phyloP scores from a whole-genome alignment of 2,329 filamentous ascomycete genomes.

The Ascochyta koolunga region DNA sequence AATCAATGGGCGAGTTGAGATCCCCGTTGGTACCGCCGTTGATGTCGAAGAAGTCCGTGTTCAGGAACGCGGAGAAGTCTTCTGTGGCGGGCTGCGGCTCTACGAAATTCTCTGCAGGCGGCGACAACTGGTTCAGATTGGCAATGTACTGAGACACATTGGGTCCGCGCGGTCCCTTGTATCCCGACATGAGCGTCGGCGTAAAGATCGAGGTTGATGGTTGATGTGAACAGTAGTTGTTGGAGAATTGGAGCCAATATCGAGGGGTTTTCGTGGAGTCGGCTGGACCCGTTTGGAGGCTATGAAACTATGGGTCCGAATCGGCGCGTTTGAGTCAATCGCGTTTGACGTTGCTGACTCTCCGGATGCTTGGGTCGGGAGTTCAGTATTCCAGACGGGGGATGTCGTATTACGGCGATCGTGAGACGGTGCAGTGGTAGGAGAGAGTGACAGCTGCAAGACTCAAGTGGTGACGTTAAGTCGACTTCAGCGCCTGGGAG shows the following conservation, averaged over 20 bases:
- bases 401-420: conserved; percentile 3
- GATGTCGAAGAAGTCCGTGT: conserved; percentile 69
- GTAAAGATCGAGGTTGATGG: conserved; percentile 11
- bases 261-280: conserved; percentile 25
- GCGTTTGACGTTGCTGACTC: conserved; percentile 1
- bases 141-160: conserved; percentile 91
- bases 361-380: neutral
- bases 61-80: conserved; percentile 62
- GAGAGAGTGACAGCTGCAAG: conserved; percentile 8
- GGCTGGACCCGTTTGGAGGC: conserved; percentile 15
- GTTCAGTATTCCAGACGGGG: neutral
- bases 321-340: conserved; percentile 26
- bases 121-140: conserved; percentile 75
- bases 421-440: neutral
- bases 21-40: conserved; percentile 54
- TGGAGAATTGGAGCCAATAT: conserved; percentile 20
- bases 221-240: conserved; percentile 15
- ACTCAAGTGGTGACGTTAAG: conserved; percentile 19
- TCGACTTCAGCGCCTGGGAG: conserved; percentile 13
- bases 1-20: conserved; percentile 32
- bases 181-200: conserved; percentile 67
- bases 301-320: conserved; percentile 10
- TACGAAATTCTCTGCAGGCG: conserved; percentile 39
- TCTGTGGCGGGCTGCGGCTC: conserved; percentile 50
- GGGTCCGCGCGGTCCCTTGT: conserved; percentile 76